Percentiles rank a stretch among this genome's conserved stretches.
These are phyloP conservation scores for Blastomyces silverae DNA, from an alignment of 2,329 filamentous ascomycete species.

Conservation along the genomic window DNA sequence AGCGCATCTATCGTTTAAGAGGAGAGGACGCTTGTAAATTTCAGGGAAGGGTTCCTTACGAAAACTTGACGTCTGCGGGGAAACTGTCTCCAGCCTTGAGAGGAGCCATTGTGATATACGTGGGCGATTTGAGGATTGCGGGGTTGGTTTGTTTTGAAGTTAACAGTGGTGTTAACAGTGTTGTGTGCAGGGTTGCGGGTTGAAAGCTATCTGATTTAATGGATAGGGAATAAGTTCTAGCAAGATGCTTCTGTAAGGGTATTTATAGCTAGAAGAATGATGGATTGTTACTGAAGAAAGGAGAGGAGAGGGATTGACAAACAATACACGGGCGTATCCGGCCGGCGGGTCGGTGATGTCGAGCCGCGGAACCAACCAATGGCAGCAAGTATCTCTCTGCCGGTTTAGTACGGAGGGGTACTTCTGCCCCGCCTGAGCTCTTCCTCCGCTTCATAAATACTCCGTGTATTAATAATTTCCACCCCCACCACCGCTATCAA, in stretches of 20 bases:
- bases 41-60: constrained; percentile 43
- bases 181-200: no score
- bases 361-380: neutral
- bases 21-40: no score
- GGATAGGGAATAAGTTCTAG: neutral
- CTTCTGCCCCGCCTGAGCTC: neutral
- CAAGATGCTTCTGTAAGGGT: neutral
- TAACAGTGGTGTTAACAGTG: no score
- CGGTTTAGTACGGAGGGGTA: constrained; percentile 1
- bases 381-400: neutral
- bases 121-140: no score
- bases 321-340: no score
- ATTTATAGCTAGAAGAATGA: neutral
- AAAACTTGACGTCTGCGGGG: constrained; percentile 72
- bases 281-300: no score
- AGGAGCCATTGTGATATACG: constrained; percentile 49
- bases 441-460: no score
- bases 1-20: neutral
- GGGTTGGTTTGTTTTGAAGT: no score
- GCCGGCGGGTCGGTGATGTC: no score
- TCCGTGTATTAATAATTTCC: no score
- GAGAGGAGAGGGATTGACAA: no score
- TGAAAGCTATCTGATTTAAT: neutral
- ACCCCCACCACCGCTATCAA: no score
- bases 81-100: constrained; percentile 78